Evolutionary conservation across 2,329 filamentous ascomycete genomes (phyloP).

Genomic region (Trichophaea hybrida): DNA sequence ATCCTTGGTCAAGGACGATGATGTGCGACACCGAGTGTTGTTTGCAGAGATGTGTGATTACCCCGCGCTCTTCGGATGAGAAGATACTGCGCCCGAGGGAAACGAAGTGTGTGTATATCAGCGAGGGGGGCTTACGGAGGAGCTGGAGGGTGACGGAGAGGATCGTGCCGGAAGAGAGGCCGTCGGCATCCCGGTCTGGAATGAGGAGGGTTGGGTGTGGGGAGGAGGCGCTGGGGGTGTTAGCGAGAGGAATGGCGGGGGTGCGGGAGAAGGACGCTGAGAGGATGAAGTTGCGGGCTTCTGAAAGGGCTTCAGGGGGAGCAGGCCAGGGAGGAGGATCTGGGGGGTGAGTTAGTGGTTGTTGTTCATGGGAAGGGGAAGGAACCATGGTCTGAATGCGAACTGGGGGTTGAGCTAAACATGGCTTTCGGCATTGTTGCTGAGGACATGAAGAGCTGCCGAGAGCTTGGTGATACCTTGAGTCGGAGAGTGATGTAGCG

Average conservation of each 20-base stretch:
- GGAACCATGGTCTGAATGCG: too few species aligned
- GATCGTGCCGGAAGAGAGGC: conserved; percentile 49
- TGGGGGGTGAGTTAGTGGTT: too few species aligned
- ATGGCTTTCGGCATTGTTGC: too few species aligned
- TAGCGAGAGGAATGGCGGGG: neutral
- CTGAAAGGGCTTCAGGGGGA: too few species aligned
- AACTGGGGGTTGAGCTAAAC: too few species aligned
- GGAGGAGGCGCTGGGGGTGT: conserved; percentile 26
- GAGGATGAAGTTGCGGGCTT: neutral
- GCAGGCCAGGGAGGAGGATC: too few species aligned
- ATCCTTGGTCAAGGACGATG: conserved; percentile 45
- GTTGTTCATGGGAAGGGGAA: too few species aligned
- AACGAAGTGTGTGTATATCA: conserved; percentile 46
- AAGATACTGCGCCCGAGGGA: conserved; percentile 47
- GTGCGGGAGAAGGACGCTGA: neutral
- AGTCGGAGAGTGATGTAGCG: too few species aligned
- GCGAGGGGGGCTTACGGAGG: conserved; percentile 39
- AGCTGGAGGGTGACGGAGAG: conserved; percentile 44
- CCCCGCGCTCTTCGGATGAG: conserved; percentile 38
- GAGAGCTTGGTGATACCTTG: too few species aligned
- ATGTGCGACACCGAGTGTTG: neutral
- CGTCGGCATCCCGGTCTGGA: conserved; percentile 56
- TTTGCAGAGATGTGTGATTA: conserved; percentile 32
- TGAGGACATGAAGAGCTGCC: too few species aligned
- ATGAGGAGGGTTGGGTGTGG: conserved; percentile 44